phyloP scores from a whole-genome alignment of 768 basidiomycete genomes.

The Albatrellus ellisii region DNA sequence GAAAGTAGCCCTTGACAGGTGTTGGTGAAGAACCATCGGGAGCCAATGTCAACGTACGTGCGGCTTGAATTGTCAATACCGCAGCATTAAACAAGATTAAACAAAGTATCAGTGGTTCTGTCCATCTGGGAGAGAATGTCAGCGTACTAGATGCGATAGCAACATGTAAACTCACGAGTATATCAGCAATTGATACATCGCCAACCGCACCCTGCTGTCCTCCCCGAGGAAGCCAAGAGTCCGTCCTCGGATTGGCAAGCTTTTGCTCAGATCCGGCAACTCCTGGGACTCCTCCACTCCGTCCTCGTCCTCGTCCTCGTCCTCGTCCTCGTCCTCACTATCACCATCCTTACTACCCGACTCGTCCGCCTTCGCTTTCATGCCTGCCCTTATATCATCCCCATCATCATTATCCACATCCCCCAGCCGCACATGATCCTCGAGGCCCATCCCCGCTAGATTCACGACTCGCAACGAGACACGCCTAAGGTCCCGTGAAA shows the following conservation, averaged over 20 bases:
- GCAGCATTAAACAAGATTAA: constrained; percentile 79
- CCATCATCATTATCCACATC: constrained; percentile 28
- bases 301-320: constrained; percentile 20
- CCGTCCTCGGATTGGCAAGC: constrained; percentile 53
- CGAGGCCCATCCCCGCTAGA: constrained; percentile 46
- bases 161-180: constrained; percentile 43
- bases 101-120: constrained; percentile 73
- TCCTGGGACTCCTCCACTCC: constrained; percentile 14
- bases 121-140: constrained; percentile 40
- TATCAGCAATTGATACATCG: constrained; percentile 55
- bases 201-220: constrained; percentile 45
- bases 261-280: constrained; percentile 29
- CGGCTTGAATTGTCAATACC: constrained; percentile 70
- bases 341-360: constrained; percentile 9
- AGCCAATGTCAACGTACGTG: constrained; percentile 34
- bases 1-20: constrained; percentile 62
- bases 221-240: constrained; percentile 71
- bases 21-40: constrained; percentile 27
- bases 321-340: constrained; percentile 16
- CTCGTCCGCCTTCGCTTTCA: no score
- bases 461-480: constrained; percentile 78
- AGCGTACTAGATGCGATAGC: background rate
- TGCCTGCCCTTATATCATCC: no score
- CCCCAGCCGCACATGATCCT: constrained; percentile 41
- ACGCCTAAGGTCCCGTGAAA: constrained; percentile 43